These are phyloP conservation scores for Daldinia vernicosa DNA, from an alignment of 495 filamentous ascomycete genomes.

Conservation along the genomic window DNA sequence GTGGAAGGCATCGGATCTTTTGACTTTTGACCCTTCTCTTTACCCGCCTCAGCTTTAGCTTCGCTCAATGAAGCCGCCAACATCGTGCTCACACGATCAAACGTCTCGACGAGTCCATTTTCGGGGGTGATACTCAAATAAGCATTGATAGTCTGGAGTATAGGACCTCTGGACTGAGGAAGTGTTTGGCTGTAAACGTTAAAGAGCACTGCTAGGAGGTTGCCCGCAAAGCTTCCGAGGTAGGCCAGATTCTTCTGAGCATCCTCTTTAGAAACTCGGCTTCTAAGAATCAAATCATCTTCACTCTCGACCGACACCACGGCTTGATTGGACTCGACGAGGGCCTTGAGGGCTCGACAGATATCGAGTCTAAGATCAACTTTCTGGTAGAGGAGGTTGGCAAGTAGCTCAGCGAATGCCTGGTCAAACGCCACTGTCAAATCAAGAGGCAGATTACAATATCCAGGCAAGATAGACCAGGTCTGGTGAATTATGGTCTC, in stretches of 20 bases:
- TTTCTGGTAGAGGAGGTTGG: conserved; percentile 92
- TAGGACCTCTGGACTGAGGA: conserved; percentile 87
- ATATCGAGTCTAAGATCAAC: conserved; percentile 84
- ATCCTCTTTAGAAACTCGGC: conserved; percentile 74
- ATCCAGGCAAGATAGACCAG: conserved; percentile 94
- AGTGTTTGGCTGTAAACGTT: conserved; percentile 97
- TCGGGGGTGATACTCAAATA: conserved; percentile 84
- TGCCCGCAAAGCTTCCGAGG: conserved; percentile 79
- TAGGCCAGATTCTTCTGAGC: conserved; percentile 82
- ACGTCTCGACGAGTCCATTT: conserved; percentile 84
- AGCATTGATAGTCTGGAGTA: conserved; percentile 91
- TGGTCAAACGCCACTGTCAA: conserved; percentile 81
- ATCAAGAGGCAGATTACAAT: conserved; percentile 90
- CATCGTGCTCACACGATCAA: conserved; percentile 83
- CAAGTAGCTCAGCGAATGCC: conserved; percentile 86
- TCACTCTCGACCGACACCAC: conserved; percentile 69
- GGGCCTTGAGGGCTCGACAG: conserved; percentile 81
- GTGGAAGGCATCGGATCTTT: conserved; percentile 85
- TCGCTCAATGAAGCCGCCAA: conserved; percentile 80
- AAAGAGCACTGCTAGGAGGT: conserved; percentile 92
- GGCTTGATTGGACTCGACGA: conserved; percentile 90
- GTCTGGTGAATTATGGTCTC: conserved; percentile 95
- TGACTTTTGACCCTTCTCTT: conserved; percentile 65
- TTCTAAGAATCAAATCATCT: conserved; percentile 74
- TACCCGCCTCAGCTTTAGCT: conserved; percentile 63